A percentile compares a stretch with the other conserved stretches of the same genome.
phyloP scores from a whole-genome alignment of 106 monocot species.

The Allium fistulosum region DNA sequence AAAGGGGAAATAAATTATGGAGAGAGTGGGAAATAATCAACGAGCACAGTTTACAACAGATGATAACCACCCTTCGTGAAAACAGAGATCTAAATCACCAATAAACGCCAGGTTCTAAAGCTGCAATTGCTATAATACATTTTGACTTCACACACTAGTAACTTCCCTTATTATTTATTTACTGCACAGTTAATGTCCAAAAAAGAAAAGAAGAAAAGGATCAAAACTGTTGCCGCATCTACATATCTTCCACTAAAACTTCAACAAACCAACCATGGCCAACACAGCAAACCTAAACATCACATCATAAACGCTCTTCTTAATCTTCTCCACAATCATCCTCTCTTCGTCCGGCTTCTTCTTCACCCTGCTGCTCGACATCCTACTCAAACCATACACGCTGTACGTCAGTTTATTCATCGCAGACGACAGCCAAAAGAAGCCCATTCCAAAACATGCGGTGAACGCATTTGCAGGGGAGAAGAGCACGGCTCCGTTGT shows the following conservation, averaged over 20 bases:
- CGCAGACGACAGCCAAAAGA: constrained; percentile 74
- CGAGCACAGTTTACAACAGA: too few relatives aligned
- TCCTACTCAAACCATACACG: constrained; percentile 27
- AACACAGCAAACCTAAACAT: constrained; percentile 41
- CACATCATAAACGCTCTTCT: constrained; percentile 48
- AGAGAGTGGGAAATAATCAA: too few relatives aligned
- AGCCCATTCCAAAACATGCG: constrained; percentile 43
- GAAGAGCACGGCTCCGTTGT: constrained; percentile 20
- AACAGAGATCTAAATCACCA: too few relatives aligned
- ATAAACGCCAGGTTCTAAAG: too few relatives aligned
- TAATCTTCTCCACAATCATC: constrained; percentile 26
- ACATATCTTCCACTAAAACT: constrained; percentile 21
- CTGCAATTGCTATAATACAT: too few relatives aligned
- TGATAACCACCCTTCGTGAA: too few relatives aligned
- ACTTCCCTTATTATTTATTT: too few relatives aligned
- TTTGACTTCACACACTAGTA: too few relatives aligned
- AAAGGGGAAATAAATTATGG: too few relatives aligned
- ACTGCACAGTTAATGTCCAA: too few relatives aligned
- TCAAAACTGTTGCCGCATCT: neutral
- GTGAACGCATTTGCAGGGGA: constrained; percentile 36
- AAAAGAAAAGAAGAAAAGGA: too few relatives aligned
- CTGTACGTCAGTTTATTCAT: constrained; percentile 47
- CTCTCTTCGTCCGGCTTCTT: constrained; percentile 29
- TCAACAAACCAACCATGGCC: constrained; percentile 37
- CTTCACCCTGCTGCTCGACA: constrained; percentile 22